These are phyloP conservation scores for Pharnaceum exiguum DNA, from an alignment of 148 eudicot genomes.

Conservation along the genomic window DNA sequence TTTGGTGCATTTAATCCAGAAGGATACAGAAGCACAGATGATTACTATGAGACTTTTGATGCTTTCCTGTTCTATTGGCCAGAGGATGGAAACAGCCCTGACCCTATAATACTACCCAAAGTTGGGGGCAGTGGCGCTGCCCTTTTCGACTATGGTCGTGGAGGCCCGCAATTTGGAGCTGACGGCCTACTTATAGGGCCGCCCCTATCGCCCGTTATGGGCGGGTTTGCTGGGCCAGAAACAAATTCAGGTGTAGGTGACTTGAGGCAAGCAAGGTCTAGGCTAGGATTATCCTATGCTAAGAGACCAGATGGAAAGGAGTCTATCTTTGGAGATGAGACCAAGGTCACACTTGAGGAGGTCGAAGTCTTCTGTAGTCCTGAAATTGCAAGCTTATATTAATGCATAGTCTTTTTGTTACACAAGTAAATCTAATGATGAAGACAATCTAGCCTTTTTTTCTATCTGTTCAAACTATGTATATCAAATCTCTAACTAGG, in stretches of 20 bases:
- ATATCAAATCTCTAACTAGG: conserved; percentile 3
- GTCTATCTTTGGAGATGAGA: conserved; percentile 77
- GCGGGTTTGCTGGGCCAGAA: conserved; percentile 74
- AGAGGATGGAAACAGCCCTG: conserved; percentile 20
- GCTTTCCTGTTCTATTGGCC: conserved; percentile 87
- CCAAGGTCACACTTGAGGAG: conserved; percentile 49
- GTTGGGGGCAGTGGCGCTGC: conserved; percentile 89
- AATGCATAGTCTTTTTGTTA: neutral
- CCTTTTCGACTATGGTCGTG: conserved; percentile 79
- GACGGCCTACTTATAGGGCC: conserved; percentile 87
- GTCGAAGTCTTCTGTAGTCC: conserved; percentile 85
- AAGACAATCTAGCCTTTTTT: conserved; percentile 9
- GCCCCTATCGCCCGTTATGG: conserved; percentile 73
- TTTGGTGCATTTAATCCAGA: conserved; percentile 95
- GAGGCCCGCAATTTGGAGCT: conserved; percentile 84
- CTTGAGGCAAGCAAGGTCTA: conserved; percentile 80
- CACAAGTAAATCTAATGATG: neutral
- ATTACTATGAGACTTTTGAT: conserved; percentile 80
- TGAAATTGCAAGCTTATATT: conserved; percentile 73
- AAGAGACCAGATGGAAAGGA: conserved; percentile 80
- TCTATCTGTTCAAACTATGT: neutral
- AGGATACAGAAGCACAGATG: conserved; percentile 93
- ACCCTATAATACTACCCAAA: conserved; percentile 66
- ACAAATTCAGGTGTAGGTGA: conserved; percentile 77
- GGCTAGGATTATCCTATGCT: conserved; percentile 78